phyloP scores from a whole-genome alignment of 768 basidiomycete species.

The Mycena polygramma region DNA sequence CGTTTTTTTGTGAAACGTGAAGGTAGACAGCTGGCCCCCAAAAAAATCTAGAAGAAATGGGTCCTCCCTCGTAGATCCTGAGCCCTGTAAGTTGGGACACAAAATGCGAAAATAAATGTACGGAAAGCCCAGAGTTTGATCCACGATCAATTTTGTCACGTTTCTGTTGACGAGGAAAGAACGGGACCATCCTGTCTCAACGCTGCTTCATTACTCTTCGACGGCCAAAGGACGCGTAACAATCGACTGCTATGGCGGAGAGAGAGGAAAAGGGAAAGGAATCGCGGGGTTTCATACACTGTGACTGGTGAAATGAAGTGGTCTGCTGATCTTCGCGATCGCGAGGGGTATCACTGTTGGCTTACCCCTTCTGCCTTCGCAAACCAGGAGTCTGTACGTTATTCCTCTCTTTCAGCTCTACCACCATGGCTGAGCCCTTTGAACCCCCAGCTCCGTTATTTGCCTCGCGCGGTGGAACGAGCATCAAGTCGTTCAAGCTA shows the following conservation, averaged over 20 bases:
- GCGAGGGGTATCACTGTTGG: not conserved
- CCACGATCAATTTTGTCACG: no score
- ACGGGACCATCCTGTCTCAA: no score
- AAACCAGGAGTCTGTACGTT: not conserved
- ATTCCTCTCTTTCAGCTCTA: not conserved
- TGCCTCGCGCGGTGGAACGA: conserved; percentile 28
- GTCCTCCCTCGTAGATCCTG: no score
- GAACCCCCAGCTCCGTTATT: conserved; percentile 22
- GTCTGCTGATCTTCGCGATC: not conserved
- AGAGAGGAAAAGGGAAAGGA: not conserved
- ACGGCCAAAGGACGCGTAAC: not conserved
- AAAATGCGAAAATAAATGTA: no score
- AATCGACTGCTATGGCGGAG: not conserved
- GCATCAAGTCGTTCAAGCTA: conserved; percentile 29
- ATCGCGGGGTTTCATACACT: not conserved
- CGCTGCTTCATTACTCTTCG: not conserved
- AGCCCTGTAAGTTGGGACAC: no score
- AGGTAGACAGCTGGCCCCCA: no score
- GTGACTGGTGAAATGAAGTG: not conserved
- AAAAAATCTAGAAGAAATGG: no score
- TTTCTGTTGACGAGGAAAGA: no score
- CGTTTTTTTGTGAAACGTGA: no score
- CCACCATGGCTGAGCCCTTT: conserved; percentile 28
- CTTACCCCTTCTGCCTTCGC: conserved; percentile 15
- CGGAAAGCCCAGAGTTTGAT: no score